Conservation (phyloP, 352 stramenopile species). For the Blastocystis sp. region DNA sequence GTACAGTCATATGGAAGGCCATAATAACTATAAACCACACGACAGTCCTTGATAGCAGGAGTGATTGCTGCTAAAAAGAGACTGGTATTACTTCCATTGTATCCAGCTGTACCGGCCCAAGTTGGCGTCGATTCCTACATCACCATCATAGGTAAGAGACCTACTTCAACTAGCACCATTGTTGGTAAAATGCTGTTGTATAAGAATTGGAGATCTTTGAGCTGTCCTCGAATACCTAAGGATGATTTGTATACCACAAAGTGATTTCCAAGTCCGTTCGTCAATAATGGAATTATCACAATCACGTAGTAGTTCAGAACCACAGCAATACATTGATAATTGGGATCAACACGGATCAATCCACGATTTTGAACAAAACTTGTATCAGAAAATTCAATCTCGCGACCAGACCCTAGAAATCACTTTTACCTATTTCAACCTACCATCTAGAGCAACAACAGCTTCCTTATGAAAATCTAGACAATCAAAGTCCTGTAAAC, state of each 20-base stretch:
- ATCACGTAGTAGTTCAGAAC: constrained; percentile 40
- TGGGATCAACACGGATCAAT: constrained; percentile 44
- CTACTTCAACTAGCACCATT: constrained; percentile 8
- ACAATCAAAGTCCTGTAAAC: constrained; percentile 19
- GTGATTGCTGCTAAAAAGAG: not conserved
- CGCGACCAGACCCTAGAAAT: not conserved
- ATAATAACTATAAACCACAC: constrained; percentile 23
- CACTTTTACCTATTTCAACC: not conserved
- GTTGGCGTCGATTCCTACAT: constrained; percentile 25
- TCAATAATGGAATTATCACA: constrained; percentile 17
- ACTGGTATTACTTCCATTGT: constrained; percentile 28
- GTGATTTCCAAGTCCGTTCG: constrained; percentile 6
- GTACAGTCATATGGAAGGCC: constrained; percentile 50
- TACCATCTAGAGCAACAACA: constrained; percentile 7
- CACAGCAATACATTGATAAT: constrained; percentile 20
- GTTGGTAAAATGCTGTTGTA: constrained; percentile 36
- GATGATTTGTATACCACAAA: constrained; percentile 40
- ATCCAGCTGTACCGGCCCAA: constrained; percentile 43
- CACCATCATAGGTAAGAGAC: not conserved
- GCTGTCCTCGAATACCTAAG: constrained; percentile 3
- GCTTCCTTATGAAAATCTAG: constrained; percentile 42
- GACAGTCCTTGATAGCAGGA: not conserved
- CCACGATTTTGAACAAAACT: constrained; percentile 19
- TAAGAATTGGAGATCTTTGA: constrained; percentile 48
- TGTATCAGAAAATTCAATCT: constrained; percentile 54